Base-by-base conservation (phyloP, 1,284 basidiomycete genomes). In the Anthracocystis setariae region DNA sequence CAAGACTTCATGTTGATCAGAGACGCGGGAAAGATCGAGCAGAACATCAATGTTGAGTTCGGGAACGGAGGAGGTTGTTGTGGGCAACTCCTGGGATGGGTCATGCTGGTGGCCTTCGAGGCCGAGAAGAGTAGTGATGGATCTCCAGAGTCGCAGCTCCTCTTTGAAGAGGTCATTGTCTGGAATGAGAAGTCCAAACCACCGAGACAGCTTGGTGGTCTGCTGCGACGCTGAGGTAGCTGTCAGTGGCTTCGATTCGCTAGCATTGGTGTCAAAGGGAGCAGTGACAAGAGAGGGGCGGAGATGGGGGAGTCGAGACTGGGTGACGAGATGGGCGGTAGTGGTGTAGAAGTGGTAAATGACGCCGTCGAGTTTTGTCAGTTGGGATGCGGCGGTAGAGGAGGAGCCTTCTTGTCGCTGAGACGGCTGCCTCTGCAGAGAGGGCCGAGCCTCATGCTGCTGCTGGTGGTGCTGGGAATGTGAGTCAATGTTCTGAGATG, bases 111-210 rank as follows among this genome's bases (percentile, higher is more conserved):
- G 35, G 13, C 13, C 15, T 5, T 56, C 47, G 50, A 52, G 39
- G 4, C 46, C 62, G 3, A 73, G 53, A 49, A 73, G 12, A 15
- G 52, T 57, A 12, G 64, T 68, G 48, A 68, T 35, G 38, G 70
- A 79, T 9, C 78, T 64, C 83, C 83, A 84, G 2, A 78, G 64
- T 18, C 74, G 67, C 23, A 84, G 75, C 37, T 84, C 82, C 4
- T 78, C 70, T 29, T 78, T 78, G 53, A 83, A 84, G 10, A 77
- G 53, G 29, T 82, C 78, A 15, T 55, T 74, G 27, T 83, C 83
- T 5, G 80, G 77, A 2, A 83, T 73, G 33, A 83, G 83, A 40
- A 84, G 72, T 47, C 79, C 82, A 70, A 84, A 84, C 83, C 82
- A 77, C 62, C 68, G 54, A 12, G 64, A 64, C 21, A 65, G 46